phyloP scores from a whole-genome alignment of 306 rosid genomes.

The Nissolia schottii region DNA sequence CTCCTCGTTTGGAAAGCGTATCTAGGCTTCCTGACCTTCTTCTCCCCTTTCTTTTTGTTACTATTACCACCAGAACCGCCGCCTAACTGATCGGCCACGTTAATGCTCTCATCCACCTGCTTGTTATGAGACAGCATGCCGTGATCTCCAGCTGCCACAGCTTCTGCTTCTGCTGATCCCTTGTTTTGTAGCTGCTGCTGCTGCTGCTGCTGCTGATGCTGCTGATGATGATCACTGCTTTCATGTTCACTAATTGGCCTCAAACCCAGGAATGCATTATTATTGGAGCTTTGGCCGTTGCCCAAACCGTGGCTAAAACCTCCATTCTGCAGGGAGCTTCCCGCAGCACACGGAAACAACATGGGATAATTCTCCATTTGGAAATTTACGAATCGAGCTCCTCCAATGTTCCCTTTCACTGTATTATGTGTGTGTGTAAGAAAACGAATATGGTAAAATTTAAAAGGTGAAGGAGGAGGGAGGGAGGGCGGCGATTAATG shows the following conservation, averaged over 20 bases:
- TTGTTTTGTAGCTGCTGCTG: background rate
- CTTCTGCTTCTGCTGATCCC: background rate
- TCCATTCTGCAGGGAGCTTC: too few species aligned
- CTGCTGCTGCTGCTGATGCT: background rate
- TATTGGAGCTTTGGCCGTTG: constrained; percentile 31
- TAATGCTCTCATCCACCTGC: background rate
- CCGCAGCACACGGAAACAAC: constrained; percentile 46
- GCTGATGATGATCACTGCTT: background rate
- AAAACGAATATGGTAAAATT: too few species aligned
- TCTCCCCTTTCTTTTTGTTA: constrained; percentile 39
- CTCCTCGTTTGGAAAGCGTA: constrained; percentile 77
- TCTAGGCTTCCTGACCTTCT: constrained; percentile 49
- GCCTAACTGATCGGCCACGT: background rate
- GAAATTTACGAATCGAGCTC: background rate
- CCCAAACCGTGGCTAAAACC: too few species aligned
- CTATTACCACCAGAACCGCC: background rate
- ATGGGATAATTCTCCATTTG: constrained; percentile 55
- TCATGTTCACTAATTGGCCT: constrained; percentile 6
- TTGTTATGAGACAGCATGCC: background rate
- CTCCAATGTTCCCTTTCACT: background rate
- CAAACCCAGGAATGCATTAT: constrained; percentile 40
- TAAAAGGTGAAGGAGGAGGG: constrained; percentile 18
- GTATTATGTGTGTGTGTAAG: background rate
- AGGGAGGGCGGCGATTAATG: constrained; percentile 40
- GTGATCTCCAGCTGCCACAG: background rate